Conservation (phyloP, 1,139 yeast species). For the Diutina pseudorugosa region DNA sequence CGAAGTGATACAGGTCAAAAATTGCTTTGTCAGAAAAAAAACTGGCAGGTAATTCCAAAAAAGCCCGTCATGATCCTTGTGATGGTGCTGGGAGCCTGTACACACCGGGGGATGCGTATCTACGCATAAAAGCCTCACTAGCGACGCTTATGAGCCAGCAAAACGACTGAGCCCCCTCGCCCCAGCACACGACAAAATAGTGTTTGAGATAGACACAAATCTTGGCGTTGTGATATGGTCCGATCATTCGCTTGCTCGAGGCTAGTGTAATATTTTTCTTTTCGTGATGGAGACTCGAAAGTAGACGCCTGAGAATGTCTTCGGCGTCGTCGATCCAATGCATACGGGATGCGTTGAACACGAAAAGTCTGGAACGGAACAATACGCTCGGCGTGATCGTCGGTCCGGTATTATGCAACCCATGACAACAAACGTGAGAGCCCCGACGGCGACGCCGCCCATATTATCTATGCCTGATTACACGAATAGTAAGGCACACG, state of each 20-base stretch:
- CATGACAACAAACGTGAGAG: background rate
- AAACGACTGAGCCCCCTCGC: background rate
- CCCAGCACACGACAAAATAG: background rate
- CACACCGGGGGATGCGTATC: background rate
- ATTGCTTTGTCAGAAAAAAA: no score
- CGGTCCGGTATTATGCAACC: background rate
- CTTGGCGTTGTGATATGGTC: background rate
- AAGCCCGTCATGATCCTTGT: no score
- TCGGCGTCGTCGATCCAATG: background rate
- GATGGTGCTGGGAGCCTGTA: background rate
- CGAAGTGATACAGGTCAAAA: no score
- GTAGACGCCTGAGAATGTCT: no score
- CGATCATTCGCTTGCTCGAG: background rate
- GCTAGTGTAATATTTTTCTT: no score
- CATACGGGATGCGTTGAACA: background rate
- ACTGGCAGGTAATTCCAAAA: no score
- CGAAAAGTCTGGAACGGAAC: background rate
- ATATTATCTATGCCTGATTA: background rate
- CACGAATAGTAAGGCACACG: background rate
- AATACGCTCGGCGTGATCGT: background rate
- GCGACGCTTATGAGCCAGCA: background rate
- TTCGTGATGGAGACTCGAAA: no score
- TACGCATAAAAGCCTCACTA: background rate
- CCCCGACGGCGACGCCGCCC: background rate
- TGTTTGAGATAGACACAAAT: background rate